These are phyloP conservation scores for Pseudogymnoascus sp. DNA, from an alignment of 2,329 filamentous ascomycete genomes.

Conservation along the genomic window DNA sequence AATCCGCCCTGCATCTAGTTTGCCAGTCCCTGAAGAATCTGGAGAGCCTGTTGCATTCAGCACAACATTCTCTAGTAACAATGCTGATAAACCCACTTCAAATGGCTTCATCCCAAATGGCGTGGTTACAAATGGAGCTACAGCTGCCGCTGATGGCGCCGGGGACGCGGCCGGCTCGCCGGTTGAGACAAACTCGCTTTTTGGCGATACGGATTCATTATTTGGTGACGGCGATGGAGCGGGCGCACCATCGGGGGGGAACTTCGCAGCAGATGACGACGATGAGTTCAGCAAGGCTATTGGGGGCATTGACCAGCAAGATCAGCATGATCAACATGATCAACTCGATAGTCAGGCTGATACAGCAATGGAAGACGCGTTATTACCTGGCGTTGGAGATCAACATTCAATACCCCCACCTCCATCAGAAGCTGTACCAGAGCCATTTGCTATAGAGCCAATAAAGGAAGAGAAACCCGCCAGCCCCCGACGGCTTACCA, in stretches of 20 bases:
- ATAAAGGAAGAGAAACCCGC: background rate
- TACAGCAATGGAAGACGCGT: constrained; percentile 18
- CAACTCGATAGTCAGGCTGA: constrained; percentile 5
- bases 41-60: constrained; percentile 43
- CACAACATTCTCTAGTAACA: constrained; percentile 71
- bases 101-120: constrained; percentile 43
- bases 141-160: constrained; percentile 32
- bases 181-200: constrained; percentile 64
- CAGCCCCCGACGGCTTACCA: constrained; percentile 20
- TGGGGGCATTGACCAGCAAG: constrained; percentile 33
- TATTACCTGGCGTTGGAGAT: constrained; percentile 6
- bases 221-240: constrained; percentile 71
- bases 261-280: constrained; percentile 74
- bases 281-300: constrained; percentile 73
- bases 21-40: constrained; percentile 68
- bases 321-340: constrained; percentile 19
- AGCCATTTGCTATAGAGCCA: background rate
- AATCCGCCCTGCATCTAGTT: constrained; percentile 65
- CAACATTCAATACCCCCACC: constrained; percentile 10
- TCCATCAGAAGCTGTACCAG: constrained; percentile 16
- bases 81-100: constrained; percentile 46
- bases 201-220: constrained; percentile 67
- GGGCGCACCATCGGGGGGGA: constrained; percentile 44
- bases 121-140: constrained; percentile 33
- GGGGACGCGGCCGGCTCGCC: constrained; percentile 56